phyloP scores from a whole-genome alignment of 2,329 filamentous ascomycete genomes.

The Endocalyx cinctus region DNA sequence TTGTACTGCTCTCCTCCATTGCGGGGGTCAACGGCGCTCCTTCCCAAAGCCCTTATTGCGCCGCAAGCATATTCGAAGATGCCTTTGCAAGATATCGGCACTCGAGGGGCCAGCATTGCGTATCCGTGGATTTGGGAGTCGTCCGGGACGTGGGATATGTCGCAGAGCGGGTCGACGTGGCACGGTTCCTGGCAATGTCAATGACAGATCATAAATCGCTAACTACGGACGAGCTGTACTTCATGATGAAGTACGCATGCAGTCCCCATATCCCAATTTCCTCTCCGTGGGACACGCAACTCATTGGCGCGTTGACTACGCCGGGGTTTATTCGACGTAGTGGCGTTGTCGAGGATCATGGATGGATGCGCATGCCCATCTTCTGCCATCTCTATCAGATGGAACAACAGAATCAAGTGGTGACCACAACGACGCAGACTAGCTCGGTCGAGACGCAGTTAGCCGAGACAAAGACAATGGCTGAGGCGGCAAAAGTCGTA shows the following conservation, averaged over 20 bases:
- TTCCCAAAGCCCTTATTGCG: slow-evolving; percentile 34
- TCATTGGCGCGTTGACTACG: slow-evolving; percentile 6
- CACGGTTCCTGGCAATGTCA: slow-evolving; percentile 3
- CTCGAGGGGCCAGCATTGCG: slow-evolving; percentile 1
- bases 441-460: not conserved
- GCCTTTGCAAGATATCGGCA: slow-evolving; percentile 13
- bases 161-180: slow-evolving; percentile 5
- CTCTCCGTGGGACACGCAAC: slow-evolving; percentile 3
- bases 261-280: not conserved
- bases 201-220: slow-evolving; percentile 6
- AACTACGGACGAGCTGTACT: slow-evolving; percentile 6
- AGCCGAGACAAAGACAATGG: not conserved
- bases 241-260: slow-evolving; percentile 8
- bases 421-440: not conserved
- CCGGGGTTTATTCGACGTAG: slow-evolving; percentile 4
- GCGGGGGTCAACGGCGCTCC: slow-evolving; percentile 29
- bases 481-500: slow-evolving; percentile 5
- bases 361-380: slow-evolving; percentile 5
- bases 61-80: slow-evolving; percentile 31
- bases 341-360: slow-evolving; percentile 4
- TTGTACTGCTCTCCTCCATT: slow-evolving; percentile 34
- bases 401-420: slow-evolving; percentile 1
- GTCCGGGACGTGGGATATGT: slow-evolving; percentile 6
- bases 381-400: slow-evolving; percentile 7
- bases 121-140: slow-evolving; percentile 5